Percentiles rank a stretch among this genome's conserved stretches.
These are phyloP conservation scores for Phaeosphaeria sp. DNA, from an alignment of 2,329 filamentous ascomycete genomes.

Conservation along the genomic window DNA sequence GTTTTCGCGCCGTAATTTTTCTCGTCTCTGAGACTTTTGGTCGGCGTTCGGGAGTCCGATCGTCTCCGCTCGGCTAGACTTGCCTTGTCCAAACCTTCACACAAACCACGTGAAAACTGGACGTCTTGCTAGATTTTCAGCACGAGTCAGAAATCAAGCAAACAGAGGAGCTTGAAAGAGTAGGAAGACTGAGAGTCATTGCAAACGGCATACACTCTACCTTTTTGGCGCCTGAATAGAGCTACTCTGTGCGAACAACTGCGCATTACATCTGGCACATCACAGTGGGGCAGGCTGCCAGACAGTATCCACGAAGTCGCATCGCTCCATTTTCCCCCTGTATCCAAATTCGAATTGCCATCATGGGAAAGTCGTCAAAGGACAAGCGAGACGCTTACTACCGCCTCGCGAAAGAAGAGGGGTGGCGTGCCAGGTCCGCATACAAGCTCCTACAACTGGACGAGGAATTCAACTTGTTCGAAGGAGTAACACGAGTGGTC, in stretches of 20 bases:
- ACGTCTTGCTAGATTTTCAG: background rate
- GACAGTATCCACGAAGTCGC: too few relatives aligned
- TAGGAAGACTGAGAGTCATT: background rate
- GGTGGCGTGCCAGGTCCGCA: conserved; percentile 93
- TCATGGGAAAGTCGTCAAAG: conserved; percentile 96
- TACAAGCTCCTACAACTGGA: conserved; percentile 98
- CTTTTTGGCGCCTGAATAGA: background rate
- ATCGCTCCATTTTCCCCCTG: background rate
- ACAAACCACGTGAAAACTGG: conserved; percentile 29
- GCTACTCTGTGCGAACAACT: background rate
- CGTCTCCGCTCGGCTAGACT: conserved; percentile 30
- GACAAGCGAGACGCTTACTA: conserved; percentile 99
- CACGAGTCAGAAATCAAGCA: background rate
- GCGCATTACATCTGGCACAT: background rate
- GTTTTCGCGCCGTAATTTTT: conserved; percentile 23
- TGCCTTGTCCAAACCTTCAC: conserved; percentile 14
- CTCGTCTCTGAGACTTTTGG: conserved; percentile 16
- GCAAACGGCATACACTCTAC: background rate
- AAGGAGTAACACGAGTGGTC: conserved; percentile 87
- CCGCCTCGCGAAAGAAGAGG: conserved; percentile 96
- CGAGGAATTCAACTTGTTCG: conserved; percentile 89
- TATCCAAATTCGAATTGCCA: background rate
- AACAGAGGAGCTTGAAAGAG: background rate
- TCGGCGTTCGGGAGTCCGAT: conserved; percentile 34
- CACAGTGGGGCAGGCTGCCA: background rate